Conservation (phyloP, 371 early-diverging fungal species). For the Syncephalis plumigaleata region DNA sequence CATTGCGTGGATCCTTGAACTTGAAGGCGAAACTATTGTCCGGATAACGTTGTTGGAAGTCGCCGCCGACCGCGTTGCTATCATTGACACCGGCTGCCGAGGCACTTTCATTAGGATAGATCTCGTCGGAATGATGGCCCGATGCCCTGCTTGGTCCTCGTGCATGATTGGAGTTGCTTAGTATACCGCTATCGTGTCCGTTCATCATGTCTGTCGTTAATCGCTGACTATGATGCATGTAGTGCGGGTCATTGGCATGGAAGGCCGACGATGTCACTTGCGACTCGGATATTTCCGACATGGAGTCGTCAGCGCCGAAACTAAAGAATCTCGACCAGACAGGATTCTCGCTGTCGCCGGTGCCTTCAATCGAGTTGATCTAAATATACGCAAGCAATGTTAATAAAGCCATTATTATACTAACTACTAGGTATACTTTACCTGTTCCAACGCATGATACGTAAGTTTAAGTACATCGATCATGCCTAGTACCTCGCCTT, state of each 20-base stretch:
- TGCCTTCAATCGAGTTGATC: constrained; percentile 18
- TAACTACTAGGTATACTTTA: constrained; percentile 6
- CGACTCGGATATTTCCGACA: constrained; percentile 1
- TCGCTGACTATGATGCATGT: constrained; percentile 7
- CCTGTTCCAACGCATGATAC: constrained; percentile 56
- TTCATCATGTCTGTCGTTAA: constrained; percentile 17
- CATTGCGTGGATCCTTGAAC: constrained; percentile 37
- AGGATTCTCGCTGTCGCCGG: background rate
- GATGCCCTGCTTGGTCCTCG: constrained; percentile 6
- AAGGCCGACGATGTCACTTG: constrained; percentile 9
- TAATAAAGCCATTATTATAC: too few relatives aligned
- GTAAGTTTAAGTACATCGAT: constrained; percentile 88
- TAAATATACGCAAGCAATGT: constrained; percentile 1
- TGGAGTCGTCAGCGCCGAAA: constrained; percentile 8
- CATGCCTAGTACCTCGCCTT: constrained; percentile 56
- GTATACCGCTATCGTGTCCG: constrained; percentile 5
- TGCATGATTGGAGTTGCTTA: background rate
- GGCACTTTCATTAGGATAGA: constrained; percentile 21
- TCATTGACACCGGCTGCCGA: constrained; percentile 18
- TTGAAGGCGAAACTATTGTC: constrained; percentile 47
- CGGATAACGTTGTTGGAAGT: constrained; percentile 1
- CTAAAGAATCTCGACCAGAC: background rate
- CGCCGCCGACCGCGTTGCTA: constrained; percentile 16
- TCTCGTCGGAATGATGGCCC: constrained; percentile 12
- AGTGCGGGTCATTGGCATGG: constrained; percentile 7